Percentiles rank a stretch among this genome's conserved stretches.
These are phyloP conservation scores for Mycosphaerella sp. DNA, from an alignment of 2,329 filamentous ascomycete species.

Conservation along the genomic window DNA sequence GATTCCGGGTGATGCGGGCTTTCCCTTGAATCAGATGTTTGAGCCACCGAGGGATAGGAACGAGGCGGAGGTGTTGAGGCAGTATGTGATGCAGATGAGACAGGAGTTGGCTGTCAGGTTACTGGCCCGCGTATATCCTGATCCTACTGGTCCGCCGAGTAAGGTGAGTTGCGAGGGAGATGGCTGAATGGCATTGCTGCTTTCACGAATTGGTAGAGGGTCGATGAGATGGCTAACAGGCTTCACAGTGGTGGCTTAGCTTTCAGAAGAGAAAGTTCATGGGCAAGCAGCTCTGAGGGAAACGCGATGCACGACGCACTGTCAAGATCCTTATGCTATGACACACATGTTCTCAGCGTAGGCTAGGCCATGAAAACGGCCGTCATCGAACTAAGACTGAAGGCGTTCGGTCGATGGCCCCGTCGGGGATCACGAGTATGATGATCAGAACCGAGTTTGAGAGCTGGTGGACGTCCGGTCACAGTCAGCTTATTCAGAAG, in stretches of 20 bases:
- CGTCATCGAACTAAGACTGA: not conserved
- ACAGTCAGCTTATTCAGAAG: no score
- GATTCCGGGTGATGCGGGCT: slow-evolving; percentile 85
- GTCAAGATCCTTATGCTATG: not conserved
- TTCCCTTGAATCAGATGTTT: slow-evolving; percentile 95
- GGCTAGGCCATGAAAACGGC: not conserved
- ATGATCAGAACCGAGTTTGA: no score
- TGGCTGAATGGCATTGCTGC: not conserved
- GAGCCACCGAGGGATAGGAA: slow-evolving; percentile 80
- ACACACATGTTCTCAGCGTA: not conserved
- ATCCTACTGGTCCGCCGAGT: slow-evolving; percentile 56
- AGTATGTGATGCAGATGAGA: slow-evolving; percentile 86
- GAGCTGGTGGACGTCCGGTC: no score
- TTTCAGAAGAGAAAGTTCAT: slow-evolving; percentile 99
- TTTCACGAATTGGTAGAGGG: no score
- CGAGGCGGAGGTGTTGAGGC: slow-evolving; percentile 78
- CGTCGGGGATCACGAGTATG: no score
- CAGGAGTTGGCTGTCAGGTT: slow-evolving; percentile 83
- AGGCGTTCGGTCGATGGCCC: not conserved
- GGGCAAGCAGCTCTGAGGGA: slow-evolving; percentile 61
- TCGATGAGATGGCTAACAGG: slow-evolving; percentile 24
- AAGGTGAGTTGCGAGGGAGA: slow-evolving; percentile 41
- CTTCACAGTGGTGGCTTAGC: slow-evolving; percentile 90
- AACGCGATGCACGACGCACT: not conserved
- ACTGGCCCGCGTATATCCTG: slow-evolving; percentile 79